Conservation (phyloP, 129 eudicot genomes). For the Erigeron canadensis region DNA sequence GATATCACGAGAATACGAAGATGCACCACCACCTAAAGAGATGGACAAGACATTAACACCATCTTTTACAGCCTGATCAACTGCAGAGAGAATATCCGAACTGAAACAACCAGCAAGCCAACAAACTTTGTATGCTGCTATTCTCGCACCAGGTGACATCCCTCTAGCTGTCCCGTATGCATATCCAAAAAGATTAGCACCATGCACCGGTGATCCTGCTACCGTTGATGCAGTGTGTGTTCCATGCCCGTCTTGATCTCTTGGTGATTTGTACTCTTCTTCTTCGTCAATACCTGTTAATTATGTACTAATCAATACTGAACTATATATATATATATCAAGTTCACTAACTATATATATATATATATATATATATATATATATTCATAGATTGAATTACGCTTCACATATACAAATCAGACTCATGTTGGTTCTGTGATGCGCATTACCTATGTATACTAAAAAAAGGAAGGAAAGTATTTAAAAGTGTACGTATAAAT, state of each 20-base stretch:
- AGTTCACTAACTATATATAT: no score
- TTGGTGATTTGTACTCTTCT: conserved; percentile 57
- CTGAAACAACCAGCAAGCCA: conserved; percentile 76
- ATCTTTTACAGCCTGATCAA: conserved; percentile 63
- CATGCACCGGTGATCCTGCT: conserved; percentile 55
- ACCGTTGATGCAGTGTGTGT: conserved; percentile 75
- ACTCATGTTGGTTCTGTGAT: no score
- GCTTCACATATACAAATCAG: no score
- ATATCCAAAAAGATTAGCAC: conserved; percentile 59
- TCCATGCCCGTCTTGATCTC: conserved; percentile 82
- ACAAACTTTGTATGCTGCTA: conserved; percentile 73
- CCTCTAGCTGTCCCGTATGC: conserved; percentile 65
- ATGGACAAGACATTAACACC: conserved; percentile 70
- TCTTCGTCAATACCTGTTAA: conserved; percentile 32
- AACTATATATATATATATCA: not conserved
- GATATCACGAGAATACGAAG: conserved; percentile 55
- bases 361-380: no score
- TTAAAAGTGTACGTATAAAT: not conserved
- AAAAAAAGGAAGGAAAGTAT: not conserved
- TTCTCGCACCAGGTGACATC: conserved; percentile 58
- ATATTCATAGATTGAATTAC: no score
- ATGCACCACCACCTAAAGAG: conserved; percentile 70
- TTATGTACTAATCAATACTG: not conserved
- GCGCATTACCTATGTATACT: not conserved
- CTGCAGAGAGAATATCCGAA: conserved; percentile 68